These are phyloP conservation scores for Penium margaritaceum DNA, from an alignment of 139 green algal genomes.

Conservation along the genomic window DNA sequence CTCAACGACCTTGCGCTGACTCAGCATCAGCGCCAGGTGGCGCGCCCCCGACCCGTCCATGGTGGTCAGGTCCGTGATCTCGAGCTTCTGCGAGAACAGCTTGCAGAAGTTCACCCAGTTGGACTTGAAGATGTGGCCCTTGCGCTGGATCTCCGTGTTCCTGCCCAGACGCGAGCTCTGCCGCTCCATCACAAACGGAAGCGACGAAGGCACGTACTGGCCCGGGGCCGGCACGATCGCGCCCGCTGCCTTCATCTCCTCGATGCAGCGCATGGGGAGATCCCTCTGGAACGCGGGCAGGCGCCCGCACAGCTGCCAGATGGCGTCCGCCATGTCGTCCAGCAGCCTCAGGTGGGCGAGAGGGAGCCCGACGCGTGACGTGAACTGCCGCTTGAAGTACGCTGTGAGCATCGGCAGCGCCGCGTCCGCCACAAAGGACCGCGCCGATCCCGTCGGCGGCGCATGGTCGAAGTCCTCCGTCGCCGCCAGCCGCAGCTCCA, in stretches of 20 bases:
- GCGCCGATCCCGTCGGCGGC: not conserved
- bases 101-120: not conserved
- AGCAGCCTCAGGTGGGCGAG: not conserved
- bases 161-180: not conserved
- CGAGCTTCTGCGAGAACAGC: not conserved
- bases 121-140: not conserved
- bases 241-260: constrained; percentile 1
- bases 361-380: not conserved
- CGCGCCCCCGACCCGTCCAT: not conserved
- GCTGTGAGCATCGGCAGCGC: constrained; percentile 14
- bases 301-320: not conserved
- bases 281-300: not conserved
- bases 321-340: not conserved
- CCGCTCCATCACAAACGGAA: not conserved
- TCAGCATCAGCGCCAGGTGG: constrained; percentile 9
- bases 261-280: not conserved
- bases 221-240: not conserved
- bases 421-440: not conserved
- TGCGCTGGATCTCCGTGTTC: not conserved
- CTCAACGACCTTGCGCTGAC: not conserved
- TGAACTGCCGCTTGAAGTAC: constrained; percentile 13
- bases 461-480: not conserved
- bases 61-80: not conserved
- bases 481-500: not conserved
- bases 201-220: not conserved